Evolutionary conservation across 768 basidiomycete genomes (phyloP).

Genomic region (Exsudoporus frostii): DNA sequence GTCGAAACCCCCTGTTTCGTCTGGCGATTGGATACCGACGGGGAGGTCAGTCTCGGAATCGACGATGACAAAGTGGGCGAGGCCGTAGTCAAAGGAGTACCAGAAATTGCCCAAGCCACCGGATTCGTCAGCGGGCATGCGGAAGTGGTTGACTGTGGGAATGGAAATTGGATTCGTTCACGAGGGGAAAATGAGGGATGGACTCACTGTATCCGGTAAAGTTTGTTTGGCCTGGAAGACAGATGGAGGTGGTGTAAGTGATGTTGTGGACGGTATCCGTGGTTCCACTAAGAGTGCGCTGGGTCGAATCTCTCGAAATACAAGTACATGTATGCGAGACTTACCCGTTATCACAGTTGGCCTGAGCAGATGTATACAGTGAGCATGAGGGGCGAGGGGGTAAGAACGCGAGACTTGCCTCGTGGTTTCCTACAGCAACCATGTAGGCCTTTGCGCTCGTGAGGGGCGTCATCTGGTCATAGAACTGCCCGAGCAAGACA

Average conservation of each 20-base stretch:
- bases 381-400: neutral
- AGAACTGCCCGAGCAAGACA: constrained; percentile 23
- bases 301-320: neutral
- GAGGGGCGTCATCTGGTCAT: constrained; percentile 26
- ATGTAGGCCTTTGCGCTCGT: constrained; percentile 26
- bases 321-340: neutral
- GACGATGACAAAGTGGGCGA: constrained; percentile 27
- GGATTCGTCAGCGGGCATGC: constrained; percentile 27
- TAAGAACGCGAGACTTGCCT: constrained; percentile 5
- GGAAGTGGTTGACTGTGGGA: constrained; percentile 25
- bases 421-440: constrained; percentile 28
- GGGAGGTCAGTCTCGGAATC: constrained; percentile 28
- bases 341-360: constrained; percentile 30
- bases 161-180: neutral
- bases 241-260: constrained; percentile 26
- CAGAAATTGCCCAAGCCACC: constrained; percentile 28
- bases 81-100: constrained; percentile 32
- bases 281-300: constrained; percentile 15
- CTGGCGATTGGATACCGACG: constrained; percentile 22
- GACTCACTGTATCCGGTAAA: constrained; percentile 30
- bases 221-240: constrained; percentile 24
- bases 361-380: constrained; percentile 4
- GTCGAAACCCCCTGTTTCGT: constrained; percentile 18
- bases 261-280: constrained; percentile 23
- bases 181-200: too few relatives aligned